phyloP scores from a whole-genome alignment of 306 rosid genomes.

The Trifolium repens region DNA sequence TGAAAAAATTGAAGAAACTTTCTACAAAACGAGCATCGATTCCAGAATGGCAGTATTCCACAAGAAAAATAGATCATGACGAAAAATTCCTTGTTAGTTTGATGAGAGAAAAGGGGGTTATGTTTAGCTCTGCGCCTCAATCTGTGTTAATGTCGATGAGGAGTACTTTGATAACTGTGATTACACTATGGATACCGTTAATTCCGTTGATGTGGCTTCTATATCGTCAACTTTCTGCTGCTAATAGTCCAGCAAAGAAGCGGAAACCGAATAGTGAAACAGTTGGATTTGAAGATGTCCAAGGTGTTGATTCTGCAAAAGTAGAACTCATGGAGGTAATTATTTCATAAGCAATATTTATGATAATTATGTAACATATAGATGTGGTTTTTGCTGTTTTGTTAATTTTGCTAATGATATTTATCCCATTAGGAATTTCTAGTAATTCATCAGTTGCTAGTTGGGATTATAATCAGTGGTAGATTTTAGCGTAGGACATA shows the following conservation, averaged over 20 bases:
- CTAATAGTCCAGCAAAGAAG: conserved; percentile 89
- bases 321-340: conserved; percentile 95
- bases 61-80: conserved; percentile 88
- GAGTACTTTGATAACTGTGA: conserved; percentile 72
- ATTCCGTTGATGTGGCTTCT: conserved; percentile 97
- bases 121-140: conserved; percentile 90
- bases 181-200: conserved; percentile 91
- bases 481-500: neutral
- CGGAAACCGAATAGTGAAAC: conserved; percentile 61
- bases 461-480: neutral
- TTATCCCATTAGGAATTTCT: neutral
- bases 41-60: conserved; percentile 77
- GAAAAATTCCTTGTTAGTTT: conserved; percentile 81
- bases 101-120: conserved; percentile 87
- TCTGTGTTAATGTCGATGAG: conserved; percentile 75
- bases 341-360: conserved; percentile 23
- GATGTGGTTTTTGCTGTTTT: conserved; percentile 24
- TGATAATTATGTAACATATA: conserved; percentile 6
- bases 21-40: conserved; percentile 50
- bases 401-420: neutral
- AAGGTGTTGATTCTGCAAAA: conserved; percentile 95
- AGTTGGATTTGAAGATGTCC: conserved; percentile 92
- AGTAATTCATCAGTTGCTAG: neutral
- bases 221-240: conserved; percentile 89
- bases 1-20: conserved; percentile 50